These are phyloP conservation scores for Artemisia argyi DNA, from an alignment of 129 eudicot species.

Conservation along the genomic window DNA sequence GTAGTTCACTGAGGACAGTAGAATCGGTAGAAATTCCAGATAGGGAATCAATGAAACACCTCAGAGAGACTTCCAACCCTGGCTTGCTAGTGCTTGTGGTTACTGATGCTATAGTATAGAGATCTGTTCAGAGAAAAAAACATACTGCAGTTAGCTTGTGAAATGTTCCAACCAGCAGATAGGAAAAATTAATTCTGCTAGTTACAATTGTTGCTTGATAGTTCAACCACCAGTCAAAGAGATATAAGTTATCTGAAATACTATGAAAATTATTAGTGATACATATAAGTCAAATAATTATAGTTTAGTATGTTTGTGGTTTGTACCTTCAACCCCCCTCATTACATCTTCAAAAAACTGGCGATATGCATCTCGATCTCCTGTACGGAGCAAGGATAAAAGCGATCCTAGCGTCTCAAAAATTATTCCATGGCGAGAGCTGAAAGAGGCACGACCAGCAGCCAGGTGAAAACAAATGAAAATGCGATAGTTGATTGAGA, in stretches of 20 bases:
- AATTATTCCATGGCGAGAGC: slow-evolving; percentile 75
- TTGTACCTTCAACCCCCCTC: slow-evolving; percentile 67
- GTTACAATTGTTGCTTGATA: too few species aligned
- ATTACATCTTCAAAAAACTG: slow-evolving; percentile 74
- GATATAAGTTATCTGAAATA: neutral
- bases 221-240: too few species aligned
- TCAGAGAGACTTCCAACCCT: slow-evolving; percentile 46
- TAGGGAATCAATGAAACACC: slow-evolving; percentile 62
- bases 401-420: slow-evolving; percentile 79
- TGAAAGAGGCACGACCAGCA: slow-evolving; percentile 32
- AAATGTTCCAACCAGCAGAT: too few species aligned
- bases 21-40: slow-evolving; percentile 40
- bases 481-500: slow-evolving; percentile 16
- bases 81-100: slow-evolving; percentile 30
- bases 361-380: slow-evolving; percentile 88
- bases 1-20: slow-evolving; percentile 55
- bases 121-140: slow-evolving; percentile 47
- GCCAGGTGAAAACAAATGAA: slow-evolving; percentile 16
- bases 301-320: slow-evolving; percentile 5
- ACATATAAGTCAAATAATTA: slow-evolving; percentile 4
- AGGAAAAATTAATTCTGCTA: too few species aligned
- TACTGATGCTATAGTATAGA: slow-evolving; percentile 50
- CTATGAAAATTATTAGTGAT: slow-evolving; percentile 4
- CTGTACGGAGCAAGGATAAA: slow-evolving; percentile 77
- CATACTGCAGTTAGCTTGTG: neutral